Conservation (phyloP, 352 stramenopile genomes). For the Pythium dissimile region DNA sequence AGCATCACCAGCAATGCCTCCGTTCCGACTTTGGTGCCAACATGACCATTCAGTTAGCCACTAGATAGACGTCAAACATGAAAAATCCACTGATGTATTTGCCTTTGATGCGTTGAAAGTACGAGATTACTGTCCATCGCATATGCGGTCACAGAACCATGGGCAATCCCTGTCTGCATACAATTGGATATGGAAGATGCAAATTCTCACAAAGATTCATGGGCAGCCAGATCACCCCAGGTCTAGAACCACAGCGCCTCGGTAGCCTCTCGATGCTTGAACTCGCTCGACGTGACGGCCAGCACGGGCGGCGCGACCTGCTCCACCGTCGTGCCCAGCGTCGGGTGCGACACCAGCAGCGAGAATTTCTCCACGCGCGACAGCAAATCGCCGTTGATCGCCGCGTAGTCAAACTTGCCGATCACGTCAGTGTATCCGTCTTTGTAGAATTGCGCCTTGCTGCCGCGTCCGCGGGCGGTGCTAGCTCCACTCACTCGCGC, state of each 20-base stretch:
- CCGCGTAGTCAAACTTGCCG: slow-evolving; percentile 70
- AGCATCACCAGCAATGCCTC: no score
- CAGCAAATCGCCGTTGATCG: slow-evolving; percentile 46
- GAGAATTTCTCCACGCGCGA: slow-evolving; percentile 42
- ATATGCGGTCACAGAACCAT: no score
- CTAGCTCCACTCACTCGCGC: slow-evolving; percentile 17
- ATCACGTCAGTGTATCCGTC: slow-evolving; percentile 78
- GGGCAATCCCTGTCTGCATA: no score
- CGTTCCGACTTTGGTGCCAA: no score
- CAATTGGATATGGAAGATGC: no score
- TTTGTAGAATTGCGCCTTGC: slow-evolving; percentile 60
- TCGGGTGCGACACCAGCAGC: slow-evolving; percentile 43
- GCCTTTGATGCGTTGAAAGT: no score
- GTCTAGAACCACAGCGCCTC: slow-evolving; percentile 19
- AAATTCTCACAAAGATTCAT: no score
- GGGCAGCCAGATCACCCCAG: no score
- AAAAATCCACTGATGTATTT: no score
- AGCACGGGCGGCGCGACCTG: slow-evolving; percentile 43
- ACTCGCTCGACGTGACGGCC: slow-evolving; percentile 25
- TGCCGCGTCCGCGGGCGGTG: neutral
- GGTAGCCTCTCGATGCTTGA: slow-evolving; percentile 16
- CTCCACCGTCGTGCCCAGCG: slow-evolving; percentile 38
- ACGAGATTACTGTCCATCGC: no score
- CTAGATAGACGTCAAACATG: no score
- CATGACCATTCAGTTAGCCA: no score